A percentile compares a stretch with the other conserved stretches of the same genome.
Conservation (phyloP, 306 rosid species). For the Prunus armeniaca region DNA sequence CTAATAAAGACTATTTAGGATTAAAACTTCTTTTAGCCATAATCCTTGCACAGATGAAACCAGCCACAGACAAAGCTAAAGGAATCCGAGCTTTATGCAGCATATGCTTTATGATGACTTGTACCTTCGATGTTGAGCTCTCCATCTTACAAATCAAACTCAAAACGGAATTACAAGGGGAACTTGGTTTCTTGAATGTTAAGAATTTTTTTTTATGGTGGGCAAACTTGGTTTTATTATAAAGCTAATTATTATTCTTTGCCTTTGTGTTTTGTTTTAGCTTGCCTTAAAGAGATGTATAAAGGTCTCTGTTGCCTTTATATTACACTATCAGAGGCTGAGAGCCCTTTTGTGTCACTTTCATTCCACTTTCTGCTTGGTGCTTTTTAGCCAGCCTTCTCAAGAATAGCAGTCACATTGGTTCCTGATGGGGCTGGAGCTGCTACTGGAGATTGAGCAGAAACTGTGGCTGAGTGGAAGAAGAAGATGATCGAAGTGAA, state of each 20-base stretch:
- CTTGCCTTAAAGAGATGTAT: slow-evolving; percentile 32
- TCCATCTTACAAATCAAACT: slow-evolving; percentile 35
- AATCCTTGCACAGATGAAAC: slow-evolving; percentile 51
- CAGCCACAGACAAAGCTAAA: slow-evolving; percentile 58
- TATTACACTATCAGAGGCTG: not conserved
- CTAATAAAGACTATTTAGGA: slow-evolving; percentile 17
- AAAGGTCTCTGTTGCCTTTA: slow-evolving; percentile 38
- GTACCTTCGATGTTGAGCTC: slow-evolving; percentile 37
- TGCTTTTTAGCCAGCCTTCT: slow-evolving; percentile 53
- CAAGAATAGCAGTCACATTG: slow-evolving; percentile 65
- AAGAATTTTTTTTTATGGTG: slow-evolving; percentile 1
- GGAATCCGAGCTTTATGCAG: slow-evolving; percentile 71
- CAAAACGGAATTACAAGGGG: not conserved
- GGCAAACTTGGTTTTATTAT: not conserved
- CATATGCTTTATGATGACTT: slow-evolving; percentile 33
- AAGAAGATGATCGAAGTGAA: not conserved
- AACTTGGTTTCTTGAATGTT: slow-evolving; percentile 9
- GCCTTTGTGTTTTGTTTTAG: slow-evolving; percentile 10
- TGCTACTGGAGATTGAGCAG: slow-evolving; percentile 44
- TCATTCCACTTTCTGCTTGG: too few species aligned
- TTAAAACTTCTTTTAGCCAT: slow-evolving; percentile 38
- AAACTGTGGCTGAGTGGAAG: slow-evolving; percentile 4
- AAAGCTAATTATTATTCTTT: slow-evolving; percentile 11
- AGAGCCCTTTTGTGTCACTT: too few species aligned
- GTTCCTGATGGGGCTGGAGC: slow-evolving; percentile 58